A percentile compares a stretch with the other conserved stretches of the same genome.
Evolutionary conservation across 1,284 basidiomycete species (phyloP).

Genomic region (Bondarzewia mesenterica): DNA sequence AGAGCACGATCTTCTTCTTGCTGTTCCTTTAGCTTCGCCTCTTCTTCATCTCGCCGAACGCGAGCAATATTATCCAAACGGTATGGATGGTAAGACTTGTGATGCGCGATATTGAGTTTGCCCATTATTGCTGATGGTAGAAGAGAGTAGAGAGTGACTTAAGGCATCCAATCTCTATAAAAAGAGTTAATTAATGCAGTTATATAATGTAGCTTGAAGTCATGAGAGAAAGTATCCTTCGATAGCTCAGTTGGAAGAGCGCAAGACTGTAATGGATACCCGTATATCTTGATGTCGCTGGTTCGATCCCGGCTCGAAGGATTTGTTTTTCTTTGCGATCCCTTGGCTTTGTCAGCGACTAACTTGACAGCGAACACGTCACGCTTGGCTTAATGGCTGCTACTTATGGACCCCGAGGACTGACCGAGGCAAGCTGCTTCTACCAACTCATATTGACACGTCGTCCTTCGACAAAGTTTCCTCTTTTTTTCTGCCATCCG

Average conservation of each 20-base stretch:
- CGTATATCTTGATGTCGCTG: background rate
- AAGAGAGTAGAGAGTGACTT: background rate
- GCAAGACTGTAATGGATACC: background rate
- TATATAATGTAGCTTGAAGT: background rate
- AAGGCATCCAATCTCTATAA: background rate
- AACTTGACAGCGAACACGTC: too few relatives aligned
- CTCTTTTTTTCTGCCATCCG: background rate
- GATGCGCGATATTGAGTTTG: conserved; percentile 80
- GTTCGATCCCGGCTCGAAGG: conserved; percentile 1
- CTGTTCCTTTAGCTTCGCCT: conserved; percentile 56
- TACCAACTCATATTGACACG: conserved; percentile 1
- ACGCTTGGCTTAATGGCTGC: too few relatives aligned
- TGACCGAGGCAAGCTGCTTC: too few relatives aligned
- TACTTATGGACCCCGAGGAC: too few relatives aligned
- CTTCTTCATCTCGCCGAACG: conserved; percentile 74
- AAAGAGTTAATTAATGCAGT: background rate
- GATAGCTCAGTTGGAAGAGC: conserved; percentile 3
- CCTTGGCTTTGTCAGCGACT: too few relatives aligned
- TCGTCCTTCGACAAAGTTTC: background rate
- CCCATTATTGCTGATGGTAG: conserved; percentile 43
- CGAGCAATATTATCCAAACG: conserved; percentile 77
- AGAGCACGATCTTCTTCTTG: conserved; percentile 63
- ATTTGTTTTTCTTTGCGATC: too few relatives aligned
- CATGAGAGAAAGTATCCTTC: background rate
- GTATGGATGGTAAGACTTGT: conserved; percentile 87